A percentile compares a stretch with the other conserved stretches of the same genome.
These are phyloP conservation scores for Nicotiana paniculata DNA, from an alignment of 257 asterid species.

Conservation along the genomic window DNA sequence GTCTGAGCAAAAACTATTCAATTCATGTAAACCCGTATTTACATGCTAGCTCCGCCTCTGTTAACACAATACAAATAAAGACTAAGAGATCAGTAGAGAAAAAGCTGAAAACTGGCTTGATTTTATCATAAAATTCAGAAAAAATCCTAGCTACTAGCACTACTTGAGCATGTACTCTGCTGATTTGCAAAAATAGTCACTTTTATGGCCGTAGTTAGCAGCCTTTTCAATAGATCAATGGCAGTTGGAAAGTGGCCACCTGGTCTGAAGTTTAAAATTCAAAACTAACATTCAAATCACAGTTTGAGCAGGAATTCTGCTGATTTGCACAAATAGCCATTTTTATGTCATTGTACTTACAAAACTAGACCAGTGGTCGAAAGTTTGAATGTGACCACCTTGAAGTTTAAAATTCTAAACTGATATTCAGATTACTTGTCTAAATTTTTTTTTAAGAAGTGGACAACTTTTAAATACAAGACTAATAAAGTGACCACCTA, in stretches of 20 bases:
- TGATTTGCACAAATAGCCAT: not conserved
- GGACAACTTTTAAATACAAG: not conserved
- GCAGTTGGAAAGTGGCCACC: not conserved
- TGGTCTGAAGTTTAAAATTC: not conserved
- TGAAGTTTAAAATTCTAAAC: not conserved
- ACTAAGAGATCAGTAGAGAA: too few relatives aligned
- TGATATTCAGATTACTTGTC: too few relatives aligned
- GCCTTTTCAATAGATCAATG: not conserved
- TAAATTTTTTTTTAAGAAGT: too few relatives aligned
- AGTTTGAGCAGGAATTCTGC: not conserved
- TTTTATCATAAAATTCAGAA: too few relatives aligned
- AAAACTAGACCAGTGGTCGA: too few relatives aligned
- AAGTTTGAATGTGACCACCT: not conserved
- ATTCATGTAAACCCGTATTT: too few relatives aligned
- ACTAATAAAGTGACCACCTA: not conserved
- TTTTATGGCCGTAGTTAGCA: not conserved
- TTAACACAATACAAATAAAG: too few relatives aligned
- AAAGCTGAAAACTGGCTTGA: too few relatives aligned
- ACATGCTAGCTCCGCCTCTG: too few relatives aligned
- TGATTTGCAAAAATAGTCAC: not conserved
- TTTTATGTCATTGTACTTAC: not conserved
- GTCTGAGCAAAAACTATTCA: too few relatives aligned
- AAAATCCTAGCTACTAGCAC: not conserved
- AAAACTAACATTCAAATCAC: not conserved
- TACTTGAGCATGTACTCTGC: not conserved